Evolutionary conservation across 257 asterid genomes (phyloP).

Genomic region (Solanum virginianum): DNA sequence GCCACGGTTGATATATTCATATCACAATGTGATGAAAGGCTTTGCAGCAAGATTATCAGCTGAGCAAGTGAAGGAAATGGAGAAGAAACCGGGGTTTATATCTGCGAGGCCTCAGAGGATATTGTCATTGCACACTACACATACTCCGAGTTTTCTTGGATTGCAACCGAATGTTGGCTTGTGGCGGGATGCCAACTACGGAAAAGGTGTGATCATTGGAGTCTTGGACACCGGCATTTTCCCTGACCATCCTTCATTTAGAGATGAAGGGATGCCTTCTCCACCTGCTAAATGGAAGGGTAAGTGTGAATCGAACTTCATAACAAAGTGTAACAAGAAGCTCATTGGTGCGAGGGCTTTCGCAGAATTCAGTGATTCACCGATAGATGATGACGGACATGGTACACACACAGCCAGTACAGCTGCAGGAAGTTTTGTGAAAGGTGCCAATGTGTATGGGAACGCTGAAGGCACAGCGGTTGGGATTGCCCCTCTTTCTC

Average conservation of each 20-base stretch:
- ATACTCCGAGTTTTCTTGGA: neutral
- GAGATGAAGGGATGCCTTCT: neutral
- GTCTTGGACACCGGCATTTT: neutral
- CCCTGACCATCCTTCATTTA: neutral
- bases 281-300: neutral
- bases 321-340: neutral
- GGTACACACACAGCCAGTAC: neutral
- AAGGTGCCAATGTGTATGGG: neutral
- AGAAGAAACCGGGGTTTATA: neutral
- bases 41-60: neutral
- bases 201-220: neutral
- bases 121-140: neutral
- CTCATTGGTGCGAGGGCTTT: neutral
- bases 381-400: neutral
- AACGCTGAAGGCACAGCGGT: neutral
- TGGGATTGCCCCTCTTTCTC: neutral
- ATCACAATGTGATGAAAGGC: neutral
- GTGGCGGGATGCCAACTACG: neutral
- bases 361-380: neutral
- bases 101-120: neutral
- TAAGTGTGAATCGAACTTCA: neutral
- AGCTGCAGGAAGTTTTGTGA: neutral
- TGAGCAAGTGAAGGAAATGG: neutral
- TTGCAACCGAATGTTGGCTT: neutral
- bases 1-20: neutral